Percentiles rank a stretch among this genome's conserved stretches.
Conservation (phyloP, 164 flowering plant species). For the Vitis rupestris region DNA sequence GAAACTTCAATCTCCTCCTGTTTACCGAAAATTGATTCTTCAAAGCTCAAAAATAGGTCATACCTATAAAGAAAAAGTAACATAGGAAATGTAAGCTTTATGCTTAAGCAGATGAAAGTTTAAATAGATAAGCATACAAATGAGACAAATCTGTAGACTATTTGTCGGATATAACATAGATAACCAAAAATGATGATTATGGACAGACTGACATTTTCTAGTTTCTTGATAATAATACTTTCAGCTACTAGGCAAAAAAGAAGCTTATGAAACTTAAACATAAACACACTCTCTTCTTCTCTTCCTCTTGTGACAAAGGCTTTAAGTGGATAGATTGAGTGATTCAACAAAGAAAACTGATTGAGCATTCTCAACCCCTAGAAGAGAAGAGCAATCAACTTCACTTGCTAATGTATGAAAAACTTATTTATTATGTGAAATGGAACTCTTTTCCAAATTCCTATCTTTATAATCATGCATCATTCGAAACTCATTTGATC, state of each 20-base stretch:
- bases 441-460: too few species aligned
- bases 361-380: background rate
- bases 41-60: slow-evolving; percentile 71
- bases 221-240: background rate
- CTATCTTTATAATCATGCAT: too few species aligned
- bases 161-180: background rate
- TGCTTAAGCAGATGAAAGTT: background rate
- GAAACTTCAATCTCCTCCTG: slow-evolving; percentile 57
- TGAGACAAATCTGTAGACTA: background rate
- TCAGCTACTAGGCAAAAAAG: background rate
- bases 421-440: too few species aligned
- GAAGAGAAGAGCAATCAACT: background rate
- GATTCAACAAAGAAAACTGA: background rate
- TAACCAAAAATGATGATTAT: background rate
- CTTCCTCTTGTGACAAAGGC: background rate
- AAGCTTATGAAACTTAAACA: background rate
- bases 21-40: slow-evolving; percentile 90
- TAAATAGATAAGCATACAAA: background rate
- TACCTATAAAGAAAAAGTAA: slow-evolving; percentile 40
- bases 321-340: background rate
- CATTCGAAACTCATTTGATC: background rate
- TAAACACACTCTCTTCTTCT: background rate
- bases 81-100: background rate
- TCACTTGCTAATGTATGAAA: too few species aligned
- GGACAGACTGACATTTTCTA: background rate